Percentiles rank a stretch among this genome's conserved stretches.
Conservation (phyloP, 2,329 filamentous ascomycete genomes). For the Cladophialophora chaetospira region DNA sequence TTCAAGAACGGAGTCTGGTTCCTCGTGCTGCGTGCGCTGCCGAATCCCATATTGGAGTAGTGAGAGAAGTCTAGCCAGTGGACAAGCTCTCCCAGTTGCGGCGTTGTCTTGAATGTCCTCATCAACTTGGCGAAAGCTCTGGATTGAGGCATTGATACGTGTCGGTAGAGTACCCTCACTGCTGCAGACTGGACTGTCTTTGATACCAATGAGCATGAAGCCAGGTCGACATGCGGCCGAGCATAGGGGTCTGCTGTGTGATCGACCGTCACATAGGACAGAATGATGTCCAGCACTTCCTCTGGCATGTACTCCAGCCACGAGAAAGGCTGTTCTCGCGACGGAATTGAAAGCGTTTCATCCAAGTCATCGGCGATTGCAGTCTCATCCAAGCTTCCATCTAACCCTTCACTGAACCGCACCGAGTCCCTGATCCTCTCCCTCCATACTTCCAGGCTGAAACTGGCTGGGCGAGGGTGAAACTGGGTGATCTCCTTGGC, state of each 20-base stretch:
- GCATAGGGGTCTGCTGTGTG: constrained; percentile 74
- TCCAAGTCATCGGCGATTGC: constrained; percentile 28
- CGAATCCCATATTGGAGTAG: constrained; percentile 78
- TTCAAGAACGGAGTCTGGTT: constrained; percentile 75
- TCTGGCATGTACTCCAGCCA: constrained; percentile 31
- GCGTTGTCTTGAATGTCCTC: constrained; percentile 66
- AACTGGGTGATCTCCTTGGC: constrained; percentile 26
- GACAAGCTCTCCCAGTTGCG: constrained; percentile 71
- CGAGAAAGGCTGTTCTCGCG: not conserved
- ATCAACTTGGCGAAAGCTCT: constrained; percentile 81
- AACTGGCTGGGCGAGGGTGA: constrained; percentile 23
- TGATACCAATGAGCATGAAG: constrained; percentile 76
- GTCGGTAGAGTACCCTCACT: constrained; percentile 72
- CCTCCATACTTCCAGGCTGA: constrained; percentile 31
- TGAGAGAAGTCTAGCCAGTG: constrained; percentile 81
- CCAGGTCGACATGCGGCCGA: constrained; percentile 74
- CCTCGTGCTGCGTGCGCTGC: constrained; percentile 73
- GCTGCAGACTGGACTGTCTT: constrained; percentile 72
- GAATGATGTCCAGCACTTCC: constrained; percentile 64
- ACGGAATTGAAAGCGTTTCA: constrained; percentile 13
- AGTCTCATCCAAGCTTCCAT: constrained; percentile 16
- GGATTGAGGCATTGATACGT: constrained; percentile 81
- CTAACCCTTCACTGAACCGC: constrained; percentile 8
- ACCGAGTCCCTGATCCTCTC: constrained; percentile 29
- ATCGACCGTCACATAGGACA: constrained; percentile 73